Conservation (phyloP, 805 yeast genomes). For the Saccharomycopsis babjevae region DNA sequence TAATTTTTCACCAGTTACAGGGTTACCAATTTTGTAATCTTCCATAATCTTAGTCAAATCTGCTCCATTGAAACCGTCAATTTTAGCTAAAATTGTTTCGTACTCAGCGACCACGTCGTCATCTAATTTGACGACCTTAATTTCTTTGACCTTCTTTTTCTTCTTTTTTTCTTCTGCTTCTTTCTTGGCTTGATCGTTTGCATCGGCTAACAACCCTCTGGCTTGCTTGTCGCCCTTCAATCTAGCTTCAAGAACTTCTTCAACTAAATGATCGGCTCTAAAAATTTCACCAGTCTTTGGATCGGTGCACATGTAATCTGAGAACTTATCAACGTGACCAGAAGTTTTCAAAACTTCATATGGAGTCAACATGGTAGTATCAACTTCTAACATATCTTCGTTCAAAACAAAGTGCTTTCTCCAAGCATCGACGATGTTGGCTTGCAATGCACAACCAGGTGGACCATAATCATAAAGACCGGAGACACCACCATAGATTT, state of each 20-base stretch:
- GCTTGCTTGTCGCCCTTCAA: constrained; percentile 96
- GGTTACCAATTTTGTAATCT: constrained; percentile 80
- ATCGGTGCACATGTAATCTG: constrained; percentile 99
- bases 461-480: constrained; percentile 99
- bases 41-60: constrained; percentile 83
- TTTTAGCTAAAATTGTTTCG: constrained; percentile 79
- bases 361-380: constrained; percentile 96
- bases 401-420: constrained; percentile 95
- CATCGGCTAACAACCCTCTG: constrained; percentile 58
- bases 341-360: constrained; percentile 96
- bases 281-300: constrained; percentile 90
- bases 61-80: constrained; percentile 91
- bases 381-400: constrained; percentile 98
- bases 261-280: constrained; percentile 97
- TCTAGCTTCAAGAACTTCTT: constrained; percentile 93
- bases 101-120: constrained; percentile 73
- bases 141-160: constrained; percentile 94
- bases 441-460: constrained; percentile 98
- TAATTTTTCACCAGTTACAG: constrained; percentile 75
- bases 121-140: constrained; percentile 76
- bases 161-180: constrained; percentile 66
- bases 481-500: constrained; percentile 95
- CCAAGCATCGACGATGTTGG: constrained; percentile 91
- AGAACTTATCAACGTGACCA: constrained; percentile 97
- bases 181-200: constrained; percentile 49